phyloP scores from a whole-genome alignment of 768 basidiomycete genomes.

The Amyloporia xantha region DNA sequence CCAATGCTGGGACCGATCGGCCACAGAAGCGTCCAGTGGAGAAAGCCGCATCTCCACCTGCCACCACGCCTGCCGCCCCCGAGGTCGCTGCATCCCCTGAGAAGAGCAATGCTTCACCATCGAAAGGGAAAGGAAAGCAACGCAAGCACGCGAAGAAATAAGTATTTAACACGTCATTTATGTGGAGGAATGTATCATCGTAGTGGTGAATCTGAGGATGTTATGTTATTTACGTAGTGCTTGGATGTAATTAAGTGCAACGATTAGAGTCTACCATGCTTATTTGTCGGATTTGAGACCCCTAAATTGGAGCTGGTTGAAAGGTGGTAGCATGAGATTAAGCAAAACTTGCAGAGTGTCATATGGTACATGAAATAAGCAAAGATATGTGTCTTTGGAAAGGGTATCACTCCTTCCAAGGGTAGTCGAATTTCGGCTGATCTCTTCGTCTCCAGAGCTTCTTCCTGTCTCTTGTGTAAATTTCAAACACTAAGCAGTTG shows the following conservation, averaged over 20 bases:
- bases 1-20: constrained; percentile 7
- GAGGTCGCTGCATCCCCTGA: background rate
- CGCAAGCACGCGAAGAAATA: constrained; percentile 31
- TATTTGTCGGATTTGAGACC: too few relatives aligned
- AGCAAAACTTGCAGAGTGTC: too few relatives aligned
- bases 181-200: too few relatives aligned
- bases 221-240: background rate
- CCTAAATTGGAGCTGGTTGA: too few relatives aligned
- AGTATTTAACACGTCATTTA: constrained; percentile 4
- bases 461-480: constrained; percentile 43
- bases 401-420: constrained; percentile 69
- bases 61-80: background rate
- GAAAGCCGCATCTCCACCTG: background rate
- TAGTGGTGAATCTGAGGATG: background rate
- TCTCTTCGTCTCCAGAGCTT: constrained; percentile 91
- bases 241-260: too few relatives aligned
- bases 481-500: background rate
- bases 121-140: constrained; percentile 22
- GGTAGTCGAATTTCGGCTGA: constrained; percentile 80
- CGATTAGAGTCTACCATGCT: too few relatives aligned
- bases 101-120: constrained; percentile 8
- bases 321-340: too few relatives aligned
- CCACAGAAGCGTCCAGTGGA: background rate
- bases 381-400: too few relatives aligned
- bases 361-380: too few relatives aligned